Conservation (phyloP, 2,329 filamentous ascomycete species). For the Lithohypha guttulata region DNA sequence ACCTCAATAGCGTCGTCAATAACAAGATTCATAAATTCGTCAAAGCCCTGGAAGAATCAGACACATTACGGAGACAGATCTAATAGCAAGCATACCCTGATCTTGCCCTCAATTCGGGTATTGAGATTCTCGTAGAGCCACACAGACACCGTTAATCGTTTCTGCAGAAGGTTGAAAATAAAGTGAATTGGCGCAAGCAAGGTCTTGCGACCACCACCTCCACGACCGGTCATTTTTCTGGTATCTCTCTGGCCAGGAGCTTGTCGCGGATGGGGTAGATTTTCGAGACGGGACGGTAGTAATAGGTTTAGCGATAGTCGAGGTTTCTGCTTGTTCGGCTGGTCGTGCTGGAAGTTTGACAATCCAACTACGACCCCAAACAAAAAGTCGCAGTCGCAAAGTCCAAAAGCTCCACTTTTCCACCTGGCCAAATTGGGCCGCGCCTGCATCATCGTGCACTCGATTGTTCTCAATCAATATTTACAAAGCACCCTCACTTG, state of each 20-base stretch:
- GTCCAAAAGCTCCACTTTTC: conserved; percentile 1
- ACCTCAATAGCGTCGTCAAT: conserved; percentile 94
- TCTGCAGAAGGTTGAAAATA: conserved; percentile 83
- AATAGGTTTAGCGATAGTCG: no score
- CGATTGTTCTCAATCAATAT: background rate
- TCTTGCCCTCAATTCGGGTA: conserved; percentile 92
- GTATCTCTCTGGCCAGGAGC: no score
- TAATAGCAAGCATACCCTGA: conserved; percentile 54
- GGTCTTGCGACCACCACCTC: conserved; percentile 51
- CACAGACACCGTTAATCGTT: conserved; percentile 76
- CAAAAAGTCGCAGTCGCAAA: background rate
- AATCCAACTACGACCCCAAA: no score
- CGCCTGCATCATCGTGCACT: conserved; percentile 8
- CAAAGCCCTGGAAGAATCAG: conserved; percentile 62
- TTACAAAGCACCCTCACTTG: conserved; percentile 1
- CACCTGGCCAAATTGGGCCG: background rate
- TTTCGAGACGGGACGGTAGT: no score
- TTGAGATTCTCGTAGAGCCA: conserved; percentile 96
- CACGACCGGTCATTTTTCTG: conserved; percentile 44
- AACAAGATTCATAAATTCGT: conserved; percentile 99
- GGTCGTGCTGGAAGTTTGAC: no score
- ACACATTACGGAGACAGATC: conserved; percentile 1
- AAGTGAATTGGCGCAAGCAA: conserved; percentile 72
- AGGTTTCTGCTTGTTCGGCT: no score
- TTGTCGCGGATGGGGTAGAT: background rate